Percentiles rank a stretch among this genome's conserved stretches.
Evolutionary conservation across 208 protist species (phyloP).

Genomic region (Angomonas deanei): DNA sequence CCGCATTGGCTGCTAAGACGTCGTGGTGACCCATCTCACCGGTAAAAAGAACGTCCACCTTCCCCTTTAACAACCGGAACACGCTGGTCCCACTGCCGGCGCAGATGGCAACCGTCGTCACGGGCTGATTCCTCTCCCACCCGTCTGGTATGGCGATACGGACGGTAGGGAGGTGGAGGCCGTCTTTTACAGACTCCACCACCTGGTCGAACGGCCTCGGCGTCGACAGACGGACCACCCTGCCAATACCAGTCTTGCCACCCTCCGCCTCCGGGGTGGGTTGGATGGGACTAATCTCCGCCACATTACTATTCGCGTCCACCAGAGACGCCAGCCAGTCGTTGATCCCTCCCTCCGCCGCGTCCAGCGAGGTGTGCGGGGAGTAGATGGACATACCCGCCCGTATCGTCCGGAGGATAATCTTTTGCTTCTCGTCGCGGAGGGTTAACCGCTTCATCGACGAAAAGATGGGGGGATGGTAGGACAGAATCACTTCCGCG

Average conservation of each 20-base stretch:
- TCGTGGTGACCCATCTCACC: conserved; percentile 94
- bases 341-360: conserved; percentile 79
- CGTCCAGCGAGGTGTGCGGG: conserved; percentile 91
- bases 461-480: conserved; percentile 89
- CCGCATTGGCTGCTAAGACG: conserved; percentile 76
- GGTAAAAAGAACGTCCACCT: conserved; percentile 70
- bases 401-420: conserved; percentile 55
- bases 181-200: conserved; percentile 56
- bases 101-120: conserved; percentile 77
- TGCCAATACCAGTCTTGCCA: conserved; percentile 45
- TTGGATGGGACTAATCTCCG: conserved; percentile 29
- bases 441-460: conserved; percentile 77
- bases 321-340: conserved; percentile 87
- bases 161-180: conserved; percentile 44
- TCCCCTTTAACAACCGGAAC: conserved; percentile 38
- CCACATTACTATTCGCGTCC: conserved; percentile 12
- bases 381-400: conserved; percentile 87
- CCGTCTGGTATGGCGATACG: conserved; percentile 64
- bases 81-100: conserved; percentile 82
- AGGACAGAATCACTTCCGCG: conserved; percentile 81
- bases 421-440: conserved; percentile 58
- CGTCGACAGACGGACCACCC: conserved; percentile 40
- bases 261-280: conserved; percentile 20
- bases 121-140: conserved; percentile 27
- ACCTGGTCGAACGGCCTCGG: conserved; percentile 32